These are phyloP conservation scores for Dendrobium nobile DNA, from an alignment of 106 monocot genomes.

Conservation along the genomic window DNA sequence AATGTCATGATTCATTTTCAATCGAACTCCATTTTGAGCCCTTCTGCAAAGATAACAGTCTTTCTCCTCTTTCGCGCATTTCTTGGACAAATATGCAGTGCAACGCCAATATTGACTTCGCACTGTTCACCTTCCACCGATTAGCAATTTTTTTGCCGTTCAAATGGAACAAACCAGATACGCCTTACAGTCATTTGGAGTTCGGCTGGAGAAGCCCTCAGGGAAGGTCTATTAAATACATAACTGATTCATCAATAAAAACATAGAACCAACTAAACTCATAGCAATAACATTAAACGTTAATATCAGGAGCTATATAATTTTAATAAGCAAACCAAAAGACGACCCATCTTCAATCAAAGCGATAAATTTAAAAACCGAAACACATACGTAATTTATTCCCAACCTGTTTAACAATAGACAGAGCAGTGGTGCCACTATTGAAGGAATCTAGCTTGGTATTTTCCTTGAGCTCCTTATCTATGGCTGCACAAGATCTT, in stretches of 20 bases:
- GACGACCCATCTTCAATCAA: background rate
- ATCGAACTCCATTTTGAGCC: no score
- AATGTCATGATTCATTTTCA: no score
- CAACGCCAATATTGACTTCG: no score
- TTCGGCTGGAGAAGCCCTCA: no score
- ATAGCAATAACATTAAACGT: background rate
- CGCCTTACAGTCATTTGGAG: no score
- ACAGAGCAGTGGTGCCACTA: constrained; percentile 83
- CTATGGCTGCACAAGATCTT: constrained; percentile 49
- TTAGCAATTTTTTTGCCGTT: no score
- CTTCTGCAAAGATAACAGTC: no score
- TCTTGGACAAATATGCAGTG: no score
- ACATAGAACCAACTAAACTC: background rate
- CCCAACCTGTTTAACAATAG: constrained; percentile 19
- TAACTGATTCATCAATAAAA: background rate
- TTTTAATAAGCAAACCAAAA: background rate
- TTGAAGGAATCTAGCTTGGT: constrained; percentile 56
- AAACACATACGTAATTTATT: background rate
- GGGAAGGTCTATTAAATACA: background rate
- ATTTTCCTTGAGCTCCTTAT: constrained; percentile 54
- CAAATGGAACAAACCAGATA: no score
- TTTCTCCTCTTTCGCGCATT: no score
- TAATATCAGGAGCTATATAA: background rate
- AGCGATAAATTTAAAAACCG: background rate
- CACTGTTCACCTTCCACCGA: no score